Evolutionary conservation across 1,284 basidiomycete genomes (phyloP).

Genomic region (Crepidotus sp.): DNA sequence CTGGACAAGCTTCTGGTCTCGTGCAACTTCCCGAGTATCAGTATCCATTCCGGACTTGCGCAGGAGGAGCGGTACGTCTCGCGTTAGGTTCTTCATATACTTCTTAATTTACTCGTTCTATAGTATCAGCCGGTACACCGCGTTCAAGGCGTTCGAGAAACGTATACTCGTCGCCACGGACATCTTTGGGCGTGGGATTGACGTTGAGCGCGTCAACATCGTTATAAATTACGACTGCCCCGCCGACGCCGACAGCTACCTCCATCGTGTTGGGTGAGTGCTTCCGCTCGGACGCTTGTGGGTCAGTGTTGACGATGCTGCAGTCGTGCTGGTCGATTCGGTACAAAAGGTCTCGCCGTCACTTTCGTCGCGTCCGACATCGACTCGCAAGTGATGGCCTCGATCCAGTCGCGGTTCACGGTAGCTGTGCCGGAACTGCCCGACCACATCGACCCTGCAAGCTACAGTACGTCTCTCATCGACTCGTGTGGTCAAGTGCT

Average conservation of each 20-base stretch:
- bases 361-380: conserved; percentile 90
- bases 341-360: conserved; percentile 99
- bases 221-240: conserved; percentile 96
- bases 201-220: conserved; percentile 96
- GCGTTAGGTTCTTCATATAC: not conserved
- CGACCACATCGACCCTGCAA: conserved; percentile 85
- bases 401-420: conserved; percentile 88
- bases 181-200: conserved; percentile 95
- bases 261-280: conserved; percentile 93
- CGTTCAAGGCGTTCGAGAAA: conserved; percentile 99
- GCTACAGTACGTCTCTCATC: conserved; percentile 60
- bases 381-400: conserved; percentile 89
- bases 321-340: conserved; percentile 96
- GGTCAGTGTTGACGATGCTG: conserved; percentile 1
- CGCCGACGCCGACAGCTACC: conserved; percentile 93
- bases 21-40: conserved; percentile 98
- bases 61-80: conserved; percentile 88
- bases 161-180: conserved; percentile 97
- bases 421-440: conserved; percentile 89
- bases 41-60: conserved; percentile 89
- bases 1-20: conserved; percentile 93
- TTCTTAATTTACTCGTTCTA: conserved; percentile 11
- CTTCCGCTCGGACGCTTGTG: not conserved
- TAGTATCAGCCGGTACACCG: conserved; percentile 94
- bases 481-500: not conserved